Base-by-base conservation (phyloP, 768 basidiomycete species). In the Pulveroboletus sp. region DNA sequence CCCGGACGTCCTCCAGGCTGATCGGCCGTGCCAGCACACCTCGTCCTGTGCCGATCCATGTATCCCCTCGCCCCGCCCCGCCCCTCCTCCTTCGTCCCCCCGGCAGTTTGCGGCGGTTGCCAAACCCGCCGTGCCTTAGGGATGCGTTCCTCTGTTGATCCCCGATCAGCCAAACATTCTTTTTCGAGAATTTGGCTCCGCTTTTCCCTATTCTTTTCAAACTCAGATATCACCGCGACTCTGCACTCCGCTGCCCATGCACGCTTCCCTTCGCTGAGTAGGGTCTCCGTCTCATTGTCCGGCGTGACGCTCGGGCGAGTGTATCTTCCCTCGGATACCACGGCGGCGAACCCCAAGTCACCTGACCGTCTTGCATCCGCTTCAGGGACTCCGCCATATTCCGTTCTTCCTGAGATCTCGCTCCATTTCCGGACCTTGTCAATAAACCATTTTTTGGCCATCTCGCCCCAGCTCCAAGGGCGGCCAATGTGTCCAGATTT, bases 151-250 rank as follows among this genome's bases (percentile, higher is more conserved):
- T 73, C 68, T 68, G 67, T 73, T 82, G 80, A 82, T 82, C 80
- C 78, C 78, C 73, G 78, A 82, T 82, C 80, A 82, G 71, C 62
- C 56, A 66, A 62, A 65, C 44, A 62, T 59, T 62, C 62, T 65
- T 60, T 62, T 66, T 62, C 59, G 36, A 51, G 59, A n/a, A n/a
- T 70, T 55, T 68, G 54, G 58, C 56, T 67, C 68, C 68, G 67
- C 51, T 55, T 46, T 61, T 40, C 56, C 60, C 44, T 22, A 10
- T 40, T 35, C 2, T n/a, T 47, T 68, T 63, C 0, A 54, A 27
- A 44, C 66, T 45, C 66, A 50, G 67, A 31, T 0, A 51, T 43
- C 66, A 62, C 66, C 58, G 66, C 66, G 66, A 68, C 22, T 20
- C 17, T 43, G 12, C 4, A 8, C 48, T 46, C 41, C 34, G 47